Evolutionary conservation across 441 rosid species (phyloP), one percentile per base, ranked within the genome.

Genomic region (Viola pubescens): DNA sequence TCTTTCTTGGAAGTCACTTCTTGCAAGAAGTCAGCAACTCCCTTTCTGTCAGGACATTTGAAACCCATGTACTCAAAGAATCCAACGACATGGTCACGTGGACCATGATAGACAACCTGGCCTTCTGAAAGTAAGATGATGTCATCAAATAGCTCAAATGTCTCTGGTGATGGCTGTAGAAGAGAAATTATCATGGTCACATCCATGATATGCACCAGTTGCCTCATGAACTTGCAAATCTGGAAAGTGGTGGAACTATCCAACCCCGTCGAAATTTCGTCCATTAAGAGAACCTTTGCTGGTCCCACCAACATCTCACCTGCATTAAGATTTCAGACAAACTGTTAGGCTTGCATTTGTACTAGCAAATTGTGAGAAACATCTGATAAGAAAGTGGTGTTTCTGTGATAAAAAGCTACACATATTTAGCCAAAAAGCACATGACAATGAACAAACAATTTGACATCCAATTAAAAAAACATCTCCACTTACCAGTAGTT

Each of bases 271-370:
- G 98, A 88, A 61, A 91, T 91, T 77, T 91, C 98, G 64, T 91
- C 98, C 98, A 91, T 91, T 51, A 88, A 75, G 51, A 83, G 77
- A 26, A 82, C 96, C 62, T 80, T 88, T 0, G 98, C 96, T 0
- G 96, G 91, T 62, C 96, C 98, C 2, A 85, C 96, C 75, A 91
- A 65, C 98, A 91, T 88, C 71, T 91, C 98, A 52, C 96, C 98
- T 83, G 82, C 66, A 73, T 40, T 59, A 72, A 67, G 26, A 60
- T 52, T 44, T 19, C 26, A 26, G 8, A 9, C 4, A 51, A 51
- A 26, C 46, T 43, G 10, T 6, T 43, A 43, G 10, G 8, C 46
- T 6, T 43, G 8, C 46, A 6, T 43, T 6, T 6, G 46, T 6
- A 43, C 7, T 9, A 43, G 46, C 10, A 6, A 43, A 43, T 1